Base-by-base conservation (phyloP, 164 flowering plant genomes). In the Dillenia turbinata region DNA sequence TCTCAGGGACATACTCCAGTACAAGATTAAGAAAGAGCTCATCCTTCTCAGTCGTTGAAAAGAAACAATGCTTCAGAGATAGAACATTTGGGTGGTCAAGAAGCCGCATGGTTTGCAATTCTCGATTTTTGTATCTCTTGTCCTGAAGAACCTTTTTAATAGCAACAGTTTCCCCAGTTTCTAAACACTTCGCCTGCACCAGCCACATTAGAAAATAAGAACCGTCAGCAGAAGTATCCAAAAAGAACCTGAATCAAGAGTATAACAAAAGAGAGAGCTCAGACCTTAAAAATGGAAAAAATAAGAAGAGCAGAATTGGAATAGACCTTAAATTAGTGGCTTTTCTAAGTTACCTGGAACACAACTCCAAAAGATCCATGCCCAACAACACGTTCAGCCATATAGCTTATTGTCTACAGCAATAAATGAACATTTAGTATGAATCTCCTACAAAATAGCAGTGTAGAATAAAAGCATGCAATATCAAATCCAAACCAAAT, bases 71-170 rank as follows among this genome's bases (percentile, higher is more conserved):
- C 66, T 79, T 82, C 64, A 85, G 66, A 19, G 77, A 62, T 22
- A 82, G 83, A 54, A 79, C 76, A 71, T 85, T 85, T 47, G 89
- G 87, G 67, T 83, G 87, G 47, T 85, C 89, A 11, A 86, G 76
- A 40, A 84, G 71, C 26, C 84, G 85, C 89, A 86, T 86, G 17
- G 85, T 84, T 69, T 86, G 91, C 66, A 83, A 76, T 75, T 86
- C 91, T 12, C 91, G 75, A 64, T 86, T 83, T 75, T 86, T 86
- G 79, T 83, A 86, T 66, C 91, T 69, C 79, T 83, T 86, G 66
- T 86, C 91, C 60, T 86, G 91, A 47, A 86, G 85, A 65, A 86
- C 88, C 61, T 83, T 86, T 60, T 86, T 86, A 33, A 86, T 86
- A 40, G 91, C 88, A 44, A 86, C 88, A 33, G 83, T 72, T 76